Evolutionary conservation across 2,329 filamentous ascomycete species (phyloP).

Genomic region (Cordyceps fumosorosea): DNA sequence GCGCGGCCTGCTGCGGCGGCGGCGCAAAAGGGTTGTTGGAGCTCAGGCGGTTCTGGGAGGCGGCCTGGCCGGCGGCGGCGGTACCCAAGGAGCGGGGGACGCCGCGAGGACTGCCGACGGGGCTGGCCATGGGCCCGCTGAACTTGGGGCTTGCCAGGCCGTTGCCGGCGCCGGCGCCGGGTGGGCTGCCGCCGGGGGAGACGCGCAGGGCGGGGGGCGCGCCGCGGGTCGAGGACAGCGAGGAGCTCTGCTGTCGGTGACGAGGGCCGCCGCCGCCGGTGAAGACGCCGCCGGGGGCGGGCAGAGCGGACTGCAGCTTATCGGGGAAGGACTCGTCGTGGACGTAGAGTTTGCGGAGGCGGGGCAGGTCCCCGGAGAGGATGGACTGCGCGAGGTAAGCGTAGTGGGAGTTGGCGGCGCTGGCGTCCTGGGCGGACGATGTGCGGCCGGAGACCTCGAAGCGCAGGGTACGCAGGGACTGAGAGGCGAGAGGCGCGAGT

Average conservation of each 20-base stretch:
- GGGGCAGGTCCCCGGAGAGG: conserved; percentile 66
- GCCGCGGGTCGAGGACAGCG: conserved; percentile 22
- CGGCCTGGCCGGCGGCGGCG: conserved; percentile 15
- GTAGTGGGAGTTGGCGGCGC: conserved; percentile 62
- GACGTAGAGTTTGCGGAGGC: conserved; percentile 72
- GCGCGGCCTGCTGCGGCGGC: conserved; percentile 24
- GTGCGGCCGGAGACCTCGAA: conserved; percentile 70
- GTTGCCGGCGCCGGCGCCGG: conserved; percentile 13
- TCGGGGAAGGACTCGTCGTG: conserved; percentile 80
- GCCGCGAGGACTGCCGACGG: conserved; percentile 4
- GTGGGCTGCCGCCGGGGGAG: conserved; percentile 16
- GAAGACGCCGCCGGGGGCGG: conserved; percentile 48
- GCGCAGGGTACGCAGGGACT: conserved; percentile 64
- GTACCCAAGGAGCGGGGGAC: conserved; percentile 21
- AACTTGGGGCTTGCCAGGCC: conserved; percentile 15
- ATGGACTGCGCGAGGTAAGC: conserved; percentile 80
- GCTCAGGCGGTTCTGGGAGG: conserved; percentile 40
- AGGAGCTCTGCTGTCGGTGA: conserved; percentile 23
- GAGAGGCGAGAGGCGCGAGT: conserved; percentile 58
- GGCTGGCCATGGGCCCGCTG: conserved; percentile 17
- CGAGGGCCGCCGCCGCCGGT: conserved; percentile 20
- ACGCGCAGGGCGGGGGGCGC: conserved; percentile 20
- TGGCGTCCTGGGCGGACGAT: conserved; percentile 50
- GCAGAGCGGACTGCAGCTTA: conserved; percentile 62
- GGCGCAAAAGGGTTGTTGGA: conserved; percentile 54